Conservation (phyloP, 1,284 basidiomycete genomes). For the Takashimella tepidaria region DNA sequence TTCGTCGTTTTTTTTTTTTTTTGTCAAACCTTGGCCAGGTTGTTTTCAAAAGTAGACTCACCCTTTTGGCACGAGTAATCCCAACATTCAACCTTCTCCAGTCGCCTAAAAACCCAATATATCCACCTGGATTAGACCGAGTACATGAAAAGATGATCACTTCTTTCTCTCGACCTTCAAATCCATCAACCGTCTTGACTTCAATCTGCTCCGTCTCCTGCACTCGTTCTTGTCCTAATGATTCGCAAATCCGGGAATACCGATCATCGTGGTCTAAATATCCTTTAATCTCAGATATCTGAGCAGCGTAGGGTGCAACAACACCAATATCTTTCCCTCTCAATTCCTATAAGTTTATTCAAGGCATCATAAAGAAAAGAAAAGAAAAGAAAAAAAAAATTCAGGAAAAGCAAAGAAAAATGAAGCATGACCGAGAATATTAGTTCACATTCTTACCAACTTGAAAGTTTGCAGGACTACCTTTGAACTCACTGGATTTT, state of each 20-base stretch:
- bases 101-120: slow-evolving; percentile 87
- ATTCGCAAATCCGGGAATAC: slow-evolving; percentile 18
- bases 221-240: slow-evolving; percentile 62
- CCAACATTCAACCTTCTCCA: slow-evolving; percentile 80
- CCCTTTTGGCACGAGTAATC: slow-evolving; percentile 75
- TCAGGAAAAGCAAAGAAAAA: too few species aligned
- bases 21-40: too few species aligned
- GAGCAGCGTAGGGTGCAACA: slow-evolving; percentile 79
- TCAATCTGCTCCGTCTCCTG: slow-evolving; percentile 63
- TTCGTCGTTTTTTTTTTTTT: too few species aligned
- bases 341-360: slow-evolving; percentile 52
- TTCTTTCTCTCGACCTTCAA: slow-evolving; percentile 88
- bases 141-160: slow-evolving; percentile 88
- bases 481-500: slow-evolving; percentile 59
- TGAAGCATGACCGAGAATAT: too few species aligned
- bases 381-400: too few species aligned
- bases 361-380: not conserved
- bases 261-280: slow-evolving; percentile 48
- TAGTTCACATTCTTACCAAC: too few species aligned
- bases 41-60: slow-evolving; percentile 43
- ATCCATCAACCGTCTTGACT: slow-evolving; percentile 85
- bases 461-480: too few species aligned
- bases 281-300: slow-evolving; percentile 65
- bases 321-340: slow-evolving; percentile 71
- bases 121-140: slow-evolving; percentile 65